A percentile compares a stretch with the other conserved stretches of the same genome.
Conservation (phyloP, 1,284 basidiomycete genomes). For the Ceratobasidium sp. region DNA sequence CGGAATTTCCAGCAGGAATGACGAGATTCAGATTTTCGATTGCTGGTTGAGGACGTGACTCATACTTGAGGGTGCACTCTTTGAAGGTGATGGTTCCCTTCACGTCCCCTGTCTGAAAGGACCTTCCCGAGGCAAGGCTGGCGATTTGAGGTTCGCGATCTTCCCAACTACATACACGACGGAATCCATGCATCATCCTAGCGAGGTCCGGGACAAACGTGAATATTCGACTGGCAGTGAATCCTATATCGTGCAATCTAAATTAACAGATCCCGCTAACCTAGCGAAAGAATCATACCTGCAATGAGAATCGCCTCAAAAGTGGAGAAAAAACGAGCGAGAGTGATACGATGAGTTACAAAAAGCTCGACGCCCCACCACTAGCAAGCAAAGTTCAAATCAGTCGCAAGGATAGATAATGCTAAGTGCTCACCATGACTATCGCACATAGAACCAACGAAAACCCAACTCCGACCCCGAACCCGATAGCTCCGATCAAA, state of each 20-base stretch:
- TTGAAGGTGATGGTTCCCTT: slow-evolving; percentile 41
- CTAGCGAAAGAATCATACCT: not conserved
- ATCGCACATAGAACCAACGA: slow-evolving; percentile 47
- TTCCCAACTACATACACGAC: slow-evolving; percentile 45
- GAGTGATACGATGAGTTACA: slow-evolving; percentile 23
- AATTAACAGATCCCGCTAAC: not conserved
- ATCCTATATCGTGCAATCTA: not conserved
- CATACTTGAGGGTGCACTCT: slow-evolving; percentile 47
- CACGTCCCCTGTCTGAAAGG: not conserved
- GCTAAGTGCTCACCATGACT: slow-evolving; percentile 45
- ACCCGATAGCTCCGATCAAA: slow-evolving; percentile 48
- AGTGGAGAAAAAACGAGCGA: slow-evolving; percentile 45
- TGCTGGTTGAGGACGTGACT: slow-evolving; percentile 46
- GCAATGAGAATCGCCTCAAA: slow-evolving; percentile 53
- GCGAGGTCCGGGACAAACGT: slow-evolving; percentile 48
- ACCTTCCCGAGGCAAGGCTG: slow-evolving; percentile 3
- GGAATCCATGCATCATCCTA: slow-evolving; percentile 44
- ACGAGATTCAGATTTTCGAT: slow-evolving; percentile 44
- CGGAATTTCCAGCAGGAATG: slow-evolving; percentile 46
- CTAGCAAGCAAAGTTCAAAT: not conserved
- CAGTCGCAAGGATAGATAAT: not conserved
- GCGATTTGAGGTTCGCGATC: slow-evolving; percentile 45
- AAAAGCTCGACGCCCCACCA: slow-evolving; percentile 37
- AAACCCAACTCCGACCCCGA: slow-evolving; percentile 50
- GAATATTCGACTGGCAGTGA: slow-evolving; percentile 44